Conservation (phyloP, 345 rosid genomes). For the Euphorbia pulcherrima region DNA sequence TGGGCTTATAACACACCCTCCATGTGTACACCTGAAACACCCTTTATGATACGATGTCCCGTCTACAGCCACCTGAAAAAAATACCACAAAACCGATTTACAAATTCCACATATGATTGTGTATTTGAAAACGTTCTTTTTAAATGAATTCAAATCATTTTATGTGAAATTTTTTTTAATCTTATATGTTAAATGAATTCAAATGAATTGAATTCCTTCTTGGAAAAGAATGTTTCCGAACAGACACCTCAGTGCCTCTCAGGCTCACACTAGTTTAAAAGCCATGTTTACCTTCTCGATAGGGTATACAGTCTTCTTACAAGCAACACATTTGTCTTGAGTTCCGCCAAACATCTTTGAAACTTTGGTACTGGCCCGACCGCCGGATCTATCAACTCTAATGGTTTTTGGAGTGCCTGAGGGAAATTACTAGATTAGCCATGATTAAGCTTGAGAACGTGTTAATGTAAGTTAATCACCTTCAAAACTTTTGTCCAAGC, state of each 20-base stretch:
- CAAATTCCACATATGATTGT: background rate
- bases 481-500: constrained; percentile 74
- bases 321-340: constrained; percentile 70
- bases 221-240: too few species aligned
- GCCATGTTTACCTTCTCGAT: constrained; percentile 50
- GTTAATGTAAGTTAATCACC: constrained; percentile 28
- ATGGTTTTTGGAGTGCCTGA: constrained; percentile 57
- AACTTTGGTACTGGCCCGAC: constrained; percentile 65
- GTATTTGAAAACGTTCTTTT: too few species aligned
- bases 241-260: too few species aligned
- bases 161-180: too few species aligned
- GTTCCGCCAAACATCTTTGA: constrained; percentile 69
- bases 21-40: constrained; percentile 72
- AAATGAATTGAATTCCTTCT: too few species aligned
- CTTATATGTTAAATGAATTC: too few species aligned
- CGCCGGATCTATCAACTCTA: constrained; percentile 45
- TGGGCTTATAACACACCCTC: constrained; percentile 67
- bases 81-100: background rate
- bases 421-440: too few species aligned
- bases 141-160: too few species aligned
- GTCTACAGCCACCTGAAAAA: constrained; percentile 62
- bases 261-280: too few species aligned
- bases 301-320: constrained; percentile 74
- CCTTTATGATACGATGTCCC: constrained; percentile 57
- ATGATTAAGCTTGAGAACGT: background rate